Conservation (phyloP, 1,284 basidiomycete genomes). For the Cronartium ribicola region DNA sequence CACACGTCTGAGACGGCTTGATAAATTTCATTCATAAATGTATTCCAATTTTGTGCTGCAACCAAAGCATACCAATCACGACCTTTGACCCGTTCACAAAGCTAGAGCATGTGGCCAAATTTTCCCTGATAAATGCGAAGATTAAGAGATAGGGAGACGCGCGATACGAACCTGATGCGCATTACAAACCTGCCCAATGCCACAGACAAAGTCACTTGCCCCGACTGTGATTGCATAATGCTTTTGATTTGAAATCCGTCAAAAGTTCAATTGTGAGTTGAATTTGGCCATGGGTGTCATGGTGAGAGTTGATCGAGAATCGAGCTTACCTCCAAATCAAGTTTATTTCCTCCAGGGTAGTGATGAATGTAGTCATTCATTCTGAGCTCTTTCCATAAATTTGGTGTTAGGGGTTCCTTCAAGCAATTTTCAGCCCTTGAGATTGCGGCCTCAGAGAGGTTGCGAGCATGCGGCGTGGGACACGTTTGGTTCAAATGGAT, state of each 20-base stretch:
- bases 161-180: conserved; percentile 27
- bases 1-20: conserved; percentile 31
- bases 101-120: not conserved
- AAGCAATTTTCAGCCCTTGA: conserved; percentile 5
- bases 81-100: conserved; percentile 31
- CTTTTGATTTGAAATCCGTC: not conserved
- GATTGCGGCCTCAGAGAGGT: not conserved
- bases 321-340: conserved; percentile 26
- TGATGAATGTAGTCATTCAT: conserved; percentile 34
- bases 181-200: conserved; percentile 26
- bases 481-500: too few species aligned
- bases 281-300: not conserved
- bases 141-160: not conserved
- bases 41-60: conserved; percentile 39
- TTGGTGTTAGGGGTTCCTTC: conserved; percentile 7
- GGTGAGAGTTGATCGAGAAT: not conserved
- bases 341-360: conserved; percentile 25
- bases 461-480: not conserved
- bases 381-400: conserved; percentile 28
- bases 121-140: not conserved
- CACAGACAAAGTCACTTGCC: conserved; percentile 32
- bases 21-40: conserved; percentile 33
- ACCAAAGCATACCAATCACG: conserved; percentile 40
- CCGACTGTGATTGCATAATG: conserved; percentile 25
- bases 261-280: not conserved